Evolutionary conservation across 805 yeast genomes (phyloP).

Genomic region (Candida patagonica): DNA sequence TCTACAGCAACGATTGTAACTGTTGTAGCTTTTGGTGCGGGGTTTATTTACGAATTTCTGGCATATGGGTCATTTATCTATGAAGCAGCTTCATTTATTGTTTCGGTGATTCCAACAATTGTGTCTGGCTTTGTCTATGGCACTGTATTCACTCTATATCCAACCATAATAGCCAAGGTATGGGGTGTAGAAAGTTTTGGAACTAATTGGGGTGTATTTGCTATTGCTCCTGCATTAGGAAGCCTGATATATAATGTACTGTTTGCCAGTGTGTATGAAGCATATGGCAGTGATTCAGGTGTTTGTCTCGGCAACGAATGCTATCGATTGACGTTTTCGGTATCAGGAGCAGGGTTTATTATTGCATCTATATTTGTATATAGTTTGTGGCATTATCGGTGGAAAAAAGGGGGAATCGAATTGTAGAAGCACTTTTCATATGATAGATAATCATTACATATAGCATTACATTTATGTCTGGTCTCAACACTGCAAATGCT

Average conservation of each 20-base stretch:
- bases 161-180: slow-evolving; percentile 69
- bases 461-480: no score
- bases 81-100: slow-evolving; percentile 12
- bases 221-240: slow-evolving; percentile 84
- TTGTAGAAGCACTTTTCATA: neutral
- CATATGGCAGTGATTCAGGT: slow-evolving; percentile 5
- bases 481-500: no score
- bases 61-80: slow-evolving; percentile 19
- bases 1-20: slow-evolving; percentile 24
- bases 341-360: slow-evolving; percentile 21
- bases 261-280: slow-evolving; percentile 58
- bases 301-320: slow-evolving; percentile 16
- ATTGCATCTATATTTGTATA: slow-evolving; percentile 15
- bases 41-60: slow-evolving; percentile 30
- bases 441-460: neutral
- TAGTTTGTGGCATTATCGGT: slow-evolving; percentile 14
- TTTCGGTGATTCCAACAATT: slow-evolving; percentile 30
- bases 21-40: slow-evolving; percentile 28
- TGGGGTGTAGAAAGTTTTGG: slow-evolving; percentile 90
- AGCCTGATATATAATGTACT: slow-evolving; percentile 56
- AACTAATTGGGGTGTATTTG: slow-evolving; percentile 84
- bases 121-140: slow-evolving; percentile 71
- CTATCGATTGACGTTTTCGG: slow-evolving; percentile 21
- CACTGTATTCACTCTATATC: slow-evolving; percentile 74
- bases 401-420: slow-evolving; percentile 10